These are phyloP conservation scores for Anthracocystis panici-leucophaei DNA, from an alignment of 1,284 basidiomycete species.

Conservation along the genomic window DNA sequence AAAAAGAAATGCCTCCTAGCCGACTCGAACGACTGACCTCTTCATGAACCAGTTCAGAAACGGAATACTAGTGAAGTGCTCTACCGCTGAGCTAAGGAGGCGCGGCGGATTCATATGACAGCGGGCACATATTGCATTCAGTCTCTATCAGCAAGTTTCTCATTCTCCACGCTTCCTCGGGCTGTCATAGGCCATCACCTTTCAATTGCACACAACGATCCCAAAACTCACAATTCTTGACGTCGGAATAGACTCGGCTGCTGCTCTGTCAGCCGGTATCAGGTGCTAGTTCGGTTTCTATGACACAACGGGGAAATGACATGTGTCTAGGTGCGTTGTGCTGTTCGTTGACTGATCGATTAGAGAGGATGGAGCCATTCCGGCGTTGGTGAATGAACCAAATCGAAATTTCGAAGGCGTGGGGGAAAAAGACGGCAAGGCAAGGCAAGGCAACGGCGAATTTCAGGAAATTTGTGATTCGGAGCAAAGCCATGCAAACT, in stretches of 20 bases:
- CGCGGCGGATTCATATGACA: background rate
- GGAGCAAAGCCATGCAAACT: background rate
- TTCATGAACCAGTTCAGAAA: constrained; percentile 14
- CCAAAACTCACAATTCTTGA: background rate
- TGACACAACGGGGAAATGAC: background rate
- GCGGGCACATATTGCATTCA: rapidly evolving
- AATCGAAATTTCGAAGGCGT: too few species aligned
- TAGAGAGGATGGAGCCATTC: background rate
- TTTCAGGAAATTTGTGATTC: background rate
- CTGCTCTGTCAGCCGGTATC: background rate
- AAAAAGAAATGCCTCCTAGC: constrained; percentile 49
- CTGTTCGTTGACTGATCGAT: background rate
- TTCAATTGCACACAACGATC: too few species aligned
- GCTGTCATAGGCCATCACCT: too few species aligned
- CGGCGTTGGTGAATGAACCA: too few species aligned
- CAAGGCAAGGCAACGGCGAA: background rate
- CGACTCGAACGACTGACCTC: constrained; percentile 59
- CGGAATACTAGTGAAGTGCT: constrained; percentile 54
- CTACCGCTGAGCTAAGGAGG: constrained; percentile 61
- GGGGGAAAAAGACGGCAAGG: background rate
- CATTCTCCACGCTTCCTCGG: too few species aligned
- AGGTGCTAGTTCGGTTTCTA: background rate
- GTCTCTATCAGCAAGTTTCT: too few species aligned
- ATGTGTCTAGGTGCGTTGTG: background rate
- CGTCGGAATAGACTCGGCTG: background rate